Conservation (phyloP, 768 basidiomycete genomes). For the Serendipita sp. region DNA sequence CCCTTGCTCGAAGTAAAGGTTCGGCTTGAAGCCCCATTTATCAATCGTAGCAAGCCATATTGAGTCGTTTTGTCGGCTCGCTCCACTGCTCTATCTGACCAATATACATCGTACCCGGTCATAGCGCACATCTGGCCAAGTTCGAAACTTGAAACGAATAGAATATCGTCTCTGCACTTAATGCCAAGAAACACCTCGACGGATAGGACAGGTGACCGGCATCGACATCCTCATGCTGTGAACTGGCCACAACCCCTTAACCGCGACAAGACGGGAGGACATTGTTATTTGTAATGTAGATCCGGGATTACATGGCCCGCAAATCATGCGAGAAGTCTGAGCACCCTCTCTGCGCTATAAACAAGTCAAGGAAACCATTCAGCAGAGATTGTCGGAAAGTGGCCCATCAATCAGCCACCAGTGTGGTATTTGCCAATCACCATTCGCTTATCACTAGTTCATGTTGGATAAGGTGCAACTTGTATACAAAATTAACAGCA, state of each 20-base stretch:
- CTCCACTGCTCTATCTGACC: background rate
- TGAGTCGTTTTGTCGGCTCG: too few species aligned
- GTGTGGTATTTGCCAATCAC: too few species aligned
- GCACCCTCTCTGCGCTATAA: too few species aligned
- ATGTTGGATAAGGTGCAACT: too few species aligned
- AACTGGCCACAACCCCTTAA: background rate
- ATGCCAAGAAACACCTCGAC: background rate
- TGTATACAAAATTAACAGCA: too few species aligned
- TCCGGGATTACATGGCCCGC: constrained; percentile 7
- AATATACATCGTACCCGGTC: background rate
- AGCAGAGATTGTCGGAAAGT: too few species aligned
- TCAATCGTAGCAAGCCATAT: constrained; percentile 8
- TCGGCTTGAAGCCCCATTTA: background rate
- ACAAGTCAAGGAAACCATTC: too few species aligned
- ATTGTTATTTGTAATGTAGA: constrained; percentile 5
- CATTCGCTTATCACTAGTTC: too few species aligned
- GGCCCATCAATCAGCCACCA: too few species aligned
- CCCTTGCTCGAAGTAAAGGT: background rate
- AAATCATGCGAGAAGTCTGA: constrained; percentile 1
- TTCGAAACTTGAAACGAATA: background rate
- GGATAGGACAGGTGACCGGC: background rate
- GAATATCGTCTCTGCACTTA: constrained; percentile 7
- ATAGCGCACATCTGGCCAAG: background rate
- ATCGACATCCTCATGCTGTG: background rate
- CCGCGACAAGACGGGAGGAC: background rate